phyloP scores from a whole-genome alignment of 1,139 yeast genomes.

The Magnusiomyces paraingens region DNA sequence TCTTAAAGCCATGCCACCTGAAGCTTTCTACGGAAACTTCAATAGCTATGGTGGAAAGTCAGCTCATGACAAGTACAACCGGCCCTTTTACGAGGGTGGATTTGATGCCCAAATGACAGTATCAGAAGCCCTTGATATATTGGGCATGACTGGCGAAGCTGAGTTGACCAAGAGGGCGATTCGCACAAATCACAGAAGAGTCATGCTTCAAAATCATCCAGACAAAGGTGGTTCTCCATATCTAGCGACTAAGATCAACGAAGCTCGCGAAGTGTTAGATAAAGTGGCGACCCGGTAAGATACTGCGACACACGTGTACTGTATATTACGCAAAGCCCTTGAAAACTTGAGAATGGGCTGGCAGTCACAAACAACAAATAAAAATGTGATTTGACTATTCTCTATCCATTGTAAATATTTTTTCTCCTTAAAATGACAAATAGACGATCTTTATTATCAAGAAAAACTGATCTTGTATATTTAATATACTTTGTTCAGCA shows the following conservation, averaged over 20 bases:
- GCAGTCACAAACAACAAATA: too few species aligned
- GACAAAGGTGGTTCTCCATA: slow-evolving; percentile 71
- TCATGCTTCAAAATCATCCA: slow-evolving; percentile 70
- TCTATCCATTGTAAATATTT: too few species aligned
- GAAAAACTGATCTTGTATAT: slow-evolving; percentile 44
- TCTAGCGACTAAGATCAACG: slow-evolving; percentile 66
- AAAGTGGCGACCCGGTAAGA: slow-evolving; percentile 9
- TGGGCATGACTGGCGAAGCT: slow-evolving; percentile 25
- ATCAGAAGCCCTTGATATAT: slow-evolving; percentile 32
- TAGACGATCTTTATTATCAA: background rate
- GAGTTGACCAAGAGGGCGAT: slow-evolving; percentile 34
- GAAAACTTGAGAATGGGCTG: too few species aligned
- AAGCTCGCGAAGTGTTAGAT: slow-evolving; percentile 63
- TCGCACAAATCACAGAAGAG: slow-evolving; percentile 49
- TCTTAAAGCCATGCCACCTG: slow-evolving; percentile 29
- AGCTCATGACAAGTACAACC: background rate
- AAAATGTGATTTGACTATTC: too few species aligned
- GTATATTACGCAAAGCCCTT: too few species aligned
- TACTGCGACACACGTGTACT: too few species aligned
- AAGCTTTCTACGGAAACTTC: slow-evolving; percentile 22
- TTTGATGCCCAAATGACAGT: slow-evolving; percentile 32
- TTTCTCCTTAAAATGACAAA: too few species aligned
- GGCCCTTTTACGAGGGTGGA: slow-evolving; percentile 29
- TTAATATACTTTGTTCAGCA: slow-evolving; percentile 51
- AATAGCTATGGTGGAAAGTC: background rate